Percentiles rank a stretch among this genome's conserved stretches.
phyloP scores from a whole-genome alignment of 192 early-diverging fungal genomes.

The Pilaira anomala region DNA sequence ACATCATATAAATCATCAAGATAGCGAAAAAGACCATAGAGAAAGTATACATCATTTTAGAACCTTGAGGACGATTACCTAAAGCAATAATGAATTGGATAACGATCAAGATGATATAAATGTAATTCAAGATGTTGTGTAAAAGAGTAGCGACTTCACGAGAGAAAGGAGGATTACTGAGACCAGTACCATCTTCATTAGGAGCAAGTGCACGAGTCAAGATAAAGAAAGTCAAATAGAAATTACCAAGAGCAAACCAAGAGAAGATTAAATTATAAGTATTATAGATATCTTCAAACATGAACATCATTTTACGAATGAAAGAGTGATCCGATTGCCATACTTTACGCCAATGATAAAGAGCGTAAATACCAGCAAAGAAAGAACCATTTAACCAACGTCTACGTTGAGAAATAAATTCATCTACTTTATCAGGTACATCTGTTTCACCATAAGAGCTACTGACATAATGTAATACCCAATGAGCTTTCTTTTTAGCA shows the following conservation, averaged over 20 bases:
- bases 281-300: conserved; percentile 81
- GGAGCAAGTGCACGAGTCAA: conserved; percentile 41
- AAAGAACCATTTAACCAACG: conserved; percentile 79
- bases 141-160: conserved; percentile 40
- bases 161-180: conserved; percentile 32
- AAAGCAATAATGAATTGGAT: conserved; percentile 86
- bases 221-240: conserved; percentile 59
- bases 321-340: conserved; percentile 66
- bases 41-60: conserved; percentile 66
- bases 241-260: conserved; percentile 88
- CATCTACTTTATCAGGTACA: conserved; percentile 61
- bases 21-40: conserved; percentile 81
- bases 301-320: conserved; percentile 68
- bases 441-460: conserved; percentile 75
- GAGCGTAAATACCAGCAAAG: conserved; percentile 73
- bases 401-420: conserved; percentile 77
- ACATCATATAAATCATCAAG: conserved; percentile 86
- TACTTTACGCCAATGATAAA: conserved; percentile 61
- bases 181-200: background rate
- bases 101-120: conserved; percentile 62
- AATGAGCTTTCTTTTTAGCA: conserved; percentile 62
- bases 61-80: conserved; percentile 91
- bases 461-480: conserved; percentile 71
- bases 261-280: conserved; percentile 80
- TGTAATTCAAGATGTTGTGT: conserved; percentile 42